Conservation (phyloP, 2,329 filamentous ascomycete species). For the Lachnellula suecica region DNA sequence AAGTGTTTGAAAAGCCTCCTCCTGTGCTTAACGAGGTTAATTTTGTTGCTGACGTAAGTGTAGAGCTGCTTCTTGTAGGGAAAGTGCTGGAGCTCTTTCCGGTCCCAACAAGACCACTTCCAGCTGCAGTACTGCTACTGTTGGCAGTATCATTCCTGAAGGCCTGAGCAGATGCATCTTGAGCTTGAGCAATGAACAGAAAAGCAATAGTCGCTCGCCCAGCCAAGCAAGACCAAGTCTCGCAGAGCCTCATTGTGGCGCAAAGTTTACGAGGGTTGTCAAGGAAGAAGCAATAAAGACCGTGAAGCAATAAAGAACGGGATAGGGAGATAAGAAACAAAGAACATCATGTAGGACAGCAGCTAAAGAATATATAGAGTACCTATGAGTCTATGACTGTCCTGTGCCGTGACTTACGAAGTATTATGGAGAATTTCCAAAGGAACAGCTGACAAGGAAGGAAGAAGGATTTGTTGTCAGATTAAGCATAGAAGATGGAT, state of each 20-base stretch:
- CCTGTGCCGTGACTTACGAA: not conserved
- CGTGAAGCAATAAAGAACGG: not conserved
- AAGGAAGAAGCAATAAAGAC: not conserved
- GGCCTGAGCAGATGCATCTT: not conserved
- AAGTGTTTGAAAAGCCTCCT: not conserved
- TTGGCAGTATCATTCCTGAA: not conserved
- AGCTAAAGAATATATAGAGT: not conserved
- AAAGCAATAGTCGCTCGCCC: not conserved
- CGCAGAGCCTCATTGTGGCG: not conserved
- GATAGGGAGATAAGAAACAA: not conserved
- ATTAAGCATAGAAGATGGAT: not conserved
- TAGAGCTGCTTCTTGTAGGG: not conserved
- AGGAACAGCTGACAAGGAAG: too few relatives aligned
- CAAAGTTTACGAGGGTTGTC: not conserved
- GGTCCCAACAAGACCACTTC: not conserved
- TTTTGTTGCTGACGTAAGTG: not conserved
- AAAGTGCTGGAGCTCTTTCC: not conserved
- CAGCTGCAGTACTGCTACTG: not conserved
- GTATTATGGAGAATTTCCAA: too few relatives aligned
- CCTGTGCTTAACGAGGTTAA: not conserved
- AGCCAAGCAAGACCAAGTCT: not conserved
- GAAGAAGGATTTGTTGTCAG: not conserved
- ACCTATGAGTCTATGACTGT: not conserved
- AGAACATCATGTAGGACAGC: not conserved
- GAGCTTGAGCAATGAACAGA: slow-evolving; percentile 1